Base-by-base conservation (phyloP, 2,329 filamentous ascomycete genomes). In the Diaporthe batatas region DNA sequence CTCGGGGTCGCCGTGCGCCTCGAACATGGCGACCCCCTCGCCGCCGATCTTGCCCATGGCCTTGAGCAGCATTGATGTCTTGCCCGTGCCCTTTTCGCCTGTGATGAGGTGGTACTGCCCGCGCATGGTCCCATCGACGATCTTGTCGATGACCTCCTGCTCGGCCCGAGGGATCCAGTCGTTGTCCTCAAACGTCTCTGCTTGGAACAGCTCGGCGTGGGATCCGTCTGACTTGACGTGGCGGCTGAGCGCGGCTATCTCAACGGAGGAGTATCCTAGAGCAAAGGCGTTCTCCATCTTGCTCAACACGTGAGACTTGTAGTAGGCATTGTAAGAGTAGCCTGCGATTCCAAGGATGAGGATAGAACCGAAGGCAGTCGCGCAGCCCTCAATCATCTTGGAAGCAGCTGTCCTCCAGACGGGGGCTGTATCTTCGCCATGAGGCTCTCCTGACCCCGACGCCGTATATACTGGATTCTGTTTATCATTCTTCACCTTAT, bases 61-160 rank as follows among this genome's bases (percentile, higher is more conserved):
- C 80, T 98, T 94, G 25, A 99, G 78, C 53, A 99, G 85, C 96
- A 99, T 98, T 76, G 94, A 97, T 73, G 94, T 97, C 85, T 99
- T 99, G 6, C 96, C 96, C 0, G 94, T 97, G 4, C 96, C 96
- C 83, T 99, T 98, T 80, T 98, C 96, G 62, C 96, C 96, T 59
- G 98, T 91, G 3, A 99, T 86, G 1, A 99, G 88, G 82, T 96
- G 94, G 79, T 99, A 99, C 79, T 97, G 95, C 12, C 96, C 96
- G 55, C 86, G 86, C 36, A 90, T 86, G 2, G 86, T 83, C 1
- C 96, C 96, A 65, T 88, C 84, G 32, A 99, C 89, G 76, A 99
- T 98, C n/a, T 84, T 86, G 81, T 99, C 92, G 75, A 99, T 92
- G 73, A 88, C 90, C 3, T 84, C 81, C 81, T 99, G 96, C 84